Evolutionary conservation across 345 rosid species (phyloP), one percentile per base, ranked within the genome.

Genomic region (Chamaenerion angustifolium): DNA sequence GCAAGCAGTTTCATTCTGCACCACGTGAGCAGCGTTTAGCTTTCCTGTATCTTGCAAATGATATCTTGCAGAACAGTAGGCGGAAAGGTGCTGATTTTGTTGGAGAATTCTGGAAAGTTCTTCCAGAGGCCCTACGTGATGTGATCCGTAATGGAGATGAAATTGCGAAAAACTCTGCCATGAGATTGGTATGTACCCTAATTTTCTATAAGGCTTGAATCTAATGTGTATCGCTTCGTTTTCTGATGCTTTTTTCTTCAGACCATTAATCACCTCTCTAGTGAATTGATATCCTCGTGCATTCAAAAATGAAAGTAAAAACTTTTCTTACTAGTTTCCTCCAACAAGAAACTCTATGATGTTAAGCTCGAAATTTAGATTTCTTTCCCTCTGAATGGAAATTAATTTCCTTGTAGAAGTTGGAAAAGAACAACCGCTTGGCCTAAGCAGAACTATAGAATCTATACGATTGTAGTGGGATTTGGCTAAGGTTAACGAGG

Each of bases 31-130:
- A 74, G 48, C 76, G 96, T 54, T 65, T 92, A 78, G 90, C 98
- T 51, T 92, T 78, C 75, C 70, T 92, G 55, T 82, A 92, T 69
- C 96, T 92, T 9, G 98, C 98, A 8, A 92, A 92, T 76, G 98
- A 92, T 73, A 92, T 92, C 50, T 71, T 92, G 74, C 96, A 92
- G 77, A 92, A 87, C 17, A 92, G 98, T 52, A 73, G 98, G 72
- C 71, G 96, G 52, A 92, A 82, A 73, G 98, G 98, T 65, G 69
- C 90, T 2, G 96, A 92, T 62, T 92, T 84, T 80, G 98, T 92
- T 23, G 95, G 84, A 48, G 98, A 92, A 65, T 92, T 92, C 64
- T 87, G 98, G 96, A 87, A 79, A 68, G 98, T 92, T 68, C 98
- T 92, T 67, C 98, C 98, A 7, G 85, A 76, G 19, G 96, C 95